Conservation (phyloP, 768 basidiomycete genomes). For the Suillus americanus region DNA sequence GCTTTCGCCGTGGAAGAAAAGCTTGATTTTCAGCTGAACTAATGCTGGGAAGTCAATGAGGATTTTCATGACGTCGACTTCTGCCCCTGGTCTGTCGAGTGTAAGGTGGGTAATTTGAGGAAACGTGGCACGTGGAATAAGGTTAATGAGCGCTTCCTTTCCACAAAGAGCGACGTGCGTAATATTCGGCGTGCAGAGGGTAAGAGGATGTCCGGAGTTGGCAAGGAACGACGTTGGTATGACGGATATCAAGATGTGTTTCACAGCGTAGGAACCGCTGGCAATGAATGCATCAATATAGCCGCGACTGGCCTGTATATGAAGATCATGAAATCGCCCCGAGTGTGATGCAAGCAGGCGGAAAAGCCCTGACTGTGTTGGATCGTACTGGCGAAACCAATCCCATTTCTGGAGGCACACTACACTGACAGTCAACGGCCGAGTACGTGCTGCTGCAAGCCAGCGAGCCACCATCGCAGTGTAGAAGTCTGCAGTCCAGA, state of each 20-base stretch:
- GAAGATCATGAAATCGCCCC: conserved; percentile 17
- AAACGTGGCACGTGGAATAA: conserved; percentile 18
- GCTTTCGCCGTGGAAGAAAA: conserved; percentile 12
- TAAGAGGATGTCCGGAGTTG: conserved; percentile 1
- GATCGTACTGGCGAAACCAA: not conserved
- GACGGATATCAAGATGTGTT: conserved; percentile 19
- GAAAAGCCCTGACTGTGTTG: conserved; percentile 19
- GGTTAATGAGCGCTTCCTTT: conserved; percentile 7
- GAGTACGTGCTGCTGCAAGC: conserved; percentile 20
- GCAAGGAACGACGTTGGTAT: conserved; percentile 9
- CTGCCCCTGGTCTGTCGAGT: conserved; percentile 14
- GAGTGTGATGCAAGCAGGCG: conserved; percentile 22
- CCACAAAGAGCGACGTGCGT: conserved; percentile 17
- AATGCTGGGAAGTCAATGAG: conserved; percentile 20
- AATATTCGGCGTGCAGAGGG: conserved; percentile 18
- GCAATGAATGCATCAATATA: conserved; percentile 24
- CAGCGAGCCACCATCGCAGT: conserved; percentile 25
- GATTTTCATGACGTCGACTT: conserved; percentile 13
- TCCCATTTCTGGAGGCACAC: conserved; percentile 4
- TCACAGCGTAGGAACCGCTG: conserved; percentile 13
- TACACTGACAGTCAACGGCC: conserved; percentile 24
- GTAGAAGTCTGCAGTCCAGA: conserved; percentile 28
- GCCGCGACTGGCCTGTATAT: conserved; percentile 15
- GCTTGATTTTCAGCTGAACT: conserved; percentile 15
- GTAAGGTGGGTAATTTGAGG: conserved; percentile 24